These are phyloP conservation scores for Plasmodium fragile DNA, from an alignment of 169 alveolate genomes.

Conservation along the genomic window DNA sequence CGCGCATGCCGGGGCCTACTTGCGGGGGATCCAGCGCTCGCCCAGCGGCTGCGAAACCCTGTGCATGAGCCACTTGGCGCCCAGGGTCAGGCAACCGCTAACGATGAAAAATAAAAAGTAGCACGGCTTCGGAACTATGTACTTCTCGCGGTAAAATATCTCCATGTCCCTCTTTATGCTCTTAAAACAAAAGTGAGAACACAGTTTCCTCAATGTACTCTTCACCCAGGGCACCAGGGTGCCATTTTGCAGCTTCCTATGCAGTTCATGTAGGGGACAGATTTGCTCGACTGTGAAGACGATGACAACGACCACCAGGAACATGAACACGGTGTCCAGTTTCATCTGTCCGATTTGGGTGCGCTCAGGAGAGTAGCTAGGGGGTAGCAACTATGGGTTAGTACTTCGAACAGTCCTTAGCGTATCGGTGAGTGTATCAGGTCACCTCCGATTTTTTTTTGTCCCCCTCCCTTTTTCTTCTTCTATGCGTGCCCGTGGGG, in stretches of 20 bases:
- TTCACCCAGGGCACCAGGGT: not conserved
- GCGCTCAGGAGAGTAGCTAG: not conserved
- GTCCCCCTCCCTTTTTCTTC: too few relatives aligned
- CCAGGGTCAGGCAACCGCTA: slow-evolving; percentile 40
- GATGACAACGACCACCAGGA: slow-evolving; percentile 19
- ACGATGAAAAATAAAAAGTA: slow-evolving; percentile 26
- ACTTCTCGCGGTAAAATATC: slow-evolving; percentile 1
- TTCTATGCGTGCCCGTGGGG: not conserved
- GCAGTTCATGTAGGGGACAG: slow-evolving; percentile 22
- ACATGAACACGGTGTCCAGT: slow-evolving; percentile 33
- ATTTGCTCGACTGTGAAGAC: slow-evolving; percentile 31
- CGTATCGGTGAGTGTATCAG: not conserved
- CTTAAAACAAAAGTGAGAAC: not conserved
- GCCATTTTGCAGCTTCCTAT: not conserved
- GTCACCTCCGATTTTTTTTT: not conserved
- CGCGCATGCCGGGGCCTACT: slow-evolving; percentile 18
- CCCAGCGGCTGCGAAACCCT: slow-evolving; percentile 11
- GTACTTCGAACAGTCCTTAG: not conserved
- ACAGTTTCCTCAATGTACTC: not conserved
- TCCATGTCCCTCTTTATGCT: slow-evolving; percentile 5
- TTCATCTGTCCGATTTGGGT: slow-evolving; percentile 13
- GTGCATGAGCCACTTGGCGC: slow-evolving; percentile 8
- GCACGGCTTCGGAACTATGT: slow-evolving; percentile 6
- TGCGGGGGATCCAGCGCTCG: slow-evolving; percentile 44
- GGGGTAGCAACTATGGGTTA: not conserved